Evolutionary conservation across 2,329 filamentous ascomycete species (phyloP), one percentile per base, ranked within the genome.

Genomic region (Blastomyces percursus): DNA sequence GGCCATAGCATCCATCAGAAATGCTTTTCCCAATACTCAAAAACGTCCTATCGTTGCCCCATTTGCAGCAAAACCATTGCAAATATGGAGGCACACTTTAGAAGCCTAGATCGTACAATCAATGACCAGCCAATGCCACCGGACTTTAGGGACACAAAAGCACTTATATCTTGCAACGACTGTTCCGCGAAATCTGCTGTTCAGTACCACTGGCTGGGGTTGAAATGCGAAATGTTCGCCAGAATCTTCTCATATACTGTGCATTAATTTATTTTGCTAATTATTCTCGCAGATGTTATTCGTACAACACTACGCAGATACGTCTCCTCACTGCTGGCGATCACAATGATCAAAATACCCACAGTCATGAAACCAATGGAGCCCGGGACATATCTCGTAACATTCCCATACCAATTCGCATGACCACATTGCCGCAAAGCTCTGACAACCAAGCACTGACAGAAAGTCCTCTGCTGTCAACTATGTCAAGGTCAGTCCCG

Each of bases 71-170:
- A 94, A 75, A 96, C 90, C 66, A 88, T 96, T n/a, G 85, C 91
- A 67, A 97, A 97, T 72, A 99, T 99, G 93, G 93, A 96, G 71
- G 84, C 90, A 46, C 89, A 95, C 69, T 99, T 97, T 78, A 86
- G 91, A 58, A 94, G 94, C 68, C 78, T 97, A 42, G 93, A 96
- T 70, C 84, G 91, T 60, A 87, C 91, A 59, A 96, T 99, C 64
- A 83, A 89, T 66, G 82, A 83, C 54, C 94, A 99, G 72, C 94
- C 94, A 1, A 97, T 99, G 91, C 94, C 94, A 0, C 77, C 81
- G 6, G 89, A 95, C 66, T 96, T 92, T 70, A 81, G 79, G 64
- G 85, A 91, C 69, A 91, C 90, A 5, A 86, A 86, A 65, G 93
- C 91, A 16, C 84, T 92, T 66, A 85, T 97, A 59, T 85, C 92